Conservation (phyloP, 73 alveolate species). For the Paraurostyla sp. region DNA sequence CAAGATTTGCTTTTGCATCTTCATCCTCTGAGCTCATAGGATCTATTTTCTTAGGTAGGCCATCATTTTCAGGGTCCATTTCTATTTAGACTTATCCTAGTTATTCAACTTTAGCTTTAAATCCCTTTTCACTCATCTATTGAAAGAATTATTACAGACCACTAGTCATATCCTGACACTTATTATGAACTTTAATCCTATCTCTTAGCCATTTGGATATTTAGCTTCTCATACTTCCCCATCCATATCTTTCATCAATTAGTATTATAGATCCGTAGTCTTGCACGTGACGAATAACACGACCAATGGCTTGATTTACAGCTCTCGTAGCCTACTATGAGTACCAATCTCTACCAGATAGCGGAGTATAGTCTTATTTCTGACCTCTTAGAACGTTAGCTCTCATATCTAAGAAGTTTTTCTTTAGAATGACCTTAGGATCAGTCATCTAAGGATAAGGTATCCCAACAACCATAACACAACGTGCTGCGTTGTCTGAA, state of each 20-base stretch:
- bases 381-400: conserved; percentile 18
- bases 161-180: not conserved
- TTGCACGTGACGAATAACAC: conserved; percentile 95
- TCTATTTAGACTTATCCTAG: conserved; percentile 15
- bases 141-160: not conserved
- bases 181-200: not conserved
- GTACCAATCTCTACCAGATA: conserved; percentile 94
- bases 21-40: conserved; percentile 5
- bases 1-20: not conserved
- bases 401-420: conserved; percentile 56
- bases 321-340: conserved; percentile 92
- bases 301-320: conserved; percentile 95
- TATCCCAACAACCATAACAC: conserved; percentile 94
- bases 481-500: conserved; percentile 95
- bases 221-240: not conserved
- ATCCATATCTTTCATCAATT: conserved; percentile 62
- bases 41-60: not conserved
- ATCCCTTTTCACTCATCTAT: not conserved
- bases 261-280: conserved; percentile 89
- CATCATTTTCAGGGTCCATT: conserved; percentile 35
- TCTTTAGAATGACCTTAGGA: conserved; percentile 85
- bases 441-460: conserved; percentile 92
- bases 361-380: conserved; percentile 66
- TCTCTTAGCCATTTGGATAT: conserved; percentile 60
- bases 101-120: conserved; percentile 5